phyloP scores from a whole-genome alignment of 2,329 filamentous ascomycete genomes.

The Calcarisporium arbuscula region DNA sequence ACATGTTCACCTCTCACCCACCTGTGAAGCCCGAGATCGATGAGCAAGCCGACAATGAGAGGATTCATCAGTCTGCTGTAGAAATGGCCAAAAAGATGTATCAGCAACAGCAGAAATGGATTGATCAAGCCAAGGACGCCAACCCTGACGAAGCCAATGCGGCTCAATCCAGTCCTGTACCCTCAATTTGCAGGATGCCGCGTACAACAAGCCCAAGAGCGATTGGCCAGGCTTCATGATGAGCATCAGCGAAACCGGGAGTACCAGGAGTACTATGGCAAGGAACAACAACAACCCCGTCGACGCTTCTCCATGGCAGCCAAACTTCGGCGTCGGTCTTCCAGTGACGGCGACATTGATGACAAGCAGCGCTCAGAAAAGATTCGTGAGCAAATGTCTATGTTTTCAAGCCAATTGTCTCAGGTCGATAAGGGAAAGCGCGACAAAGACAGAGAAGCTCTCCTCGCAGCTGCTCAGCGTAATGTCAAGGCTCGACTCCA shows the following conservation, averaged over 20 bases:
- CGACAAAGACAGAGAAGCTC: conserved; percentile 63
- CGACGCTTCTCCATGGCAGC: conserved; percentile 45
- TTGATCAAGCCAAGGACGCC: conserved; percentile 41
- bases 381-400: conserved; percentile 73
- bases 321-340: conserved; percentile 56
- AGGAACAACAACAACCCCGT: conserved; percentile 24
- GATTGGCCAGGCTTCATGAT: conserved; percentile 72
- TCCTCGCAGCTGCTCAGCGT: conserved; percentile 73
- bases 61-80: conserved; percentile 73
- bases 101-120: conserved; percentile 56
- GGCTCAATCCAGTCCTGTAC: conserved; percentile 45
- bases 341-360: conserved; percentile 59
- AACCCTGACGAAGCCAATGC: conserved; percentile 26
- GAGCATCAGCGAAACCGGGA: conserved; percentile 57
- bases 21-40: conserved; percentile 66
- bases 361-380: conserved; percentile 64
- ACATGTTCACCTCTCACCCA: conserved; percentile 73
- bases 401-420: conserved; percentile 62
- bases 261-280: conserved; percentile 73
- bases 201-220: conserved; percentile 79
- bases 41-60: conserved; percentile 65
- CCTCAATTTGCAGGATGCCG: conserved; percentile 73
- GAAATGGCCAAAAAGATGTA: conserved; percentile 91
- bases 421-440: conserved; percentile 69
- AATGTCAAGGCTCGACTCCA: conserved; percentile 78